Evolutionary conservation across 1,284 basidiomycete genomes (phyloP).

Genomic region (Rhodotorula mucilaginosa): DNA sequence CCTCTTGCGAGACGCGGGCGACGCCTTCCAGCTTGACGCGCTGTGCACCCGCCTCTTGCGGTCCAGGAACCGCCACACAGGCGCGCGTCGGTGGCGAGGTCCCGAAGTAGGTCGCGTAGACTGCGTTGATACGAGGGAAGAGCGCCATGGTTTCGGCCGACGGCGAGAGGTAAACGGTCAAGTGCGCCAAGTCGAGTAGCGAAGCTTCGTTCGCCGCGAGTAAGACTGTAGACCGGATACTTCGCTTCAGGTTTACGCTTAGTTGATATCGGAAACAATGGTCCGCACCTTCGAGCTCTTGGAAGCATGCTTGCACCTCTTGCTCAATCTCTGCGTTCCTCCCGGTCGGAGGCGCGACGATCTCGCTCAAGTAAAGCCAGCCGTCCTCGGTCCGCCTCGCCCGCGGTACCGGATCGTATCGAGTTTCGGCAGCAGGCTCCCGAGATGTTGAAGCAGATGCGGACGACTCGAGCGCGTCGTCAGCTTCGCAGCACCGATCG

Average conservation of each 20-base stretch:
- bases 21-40: constrained; percentile 73
- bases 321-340: constrained; percentile 18
- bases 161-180: constrained; percentile 74
- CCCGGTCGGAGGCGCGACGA: background rate
- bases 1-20: constrained; percentile 53
- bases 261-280: background rate
- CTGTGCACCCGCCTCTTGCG: background rate
- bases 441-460: background rate
- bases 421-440: background rate
- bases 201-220: constrained; percentile 55
- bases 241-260: background rate
- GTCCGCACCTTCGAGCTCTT: constrained; percentile 56
- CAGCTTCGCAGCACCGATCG: background rate
- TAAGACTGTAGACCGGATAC: constrained; percentile 51
- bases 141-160: constrained; percentile 60
- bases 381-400: background rate
- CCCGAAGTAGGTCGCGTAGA: constrained; percentile 80
- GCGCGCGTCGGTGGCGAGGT: constrained; percentile 88
- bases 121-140: constrained; percentile 70
- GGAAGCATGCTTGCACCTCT: constrained; percentile 33
- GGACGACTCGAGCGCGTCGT: background rate
- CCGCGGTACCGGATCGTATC: background rate
- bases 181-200: constrained; percentile 66
- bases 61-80: constrained; percentile 66
- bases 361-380: constrained; percentile 27